Percentiles rank a stretch among this genome's conserved stretches.
Conservation (phyloP, 1,284 basidiomycete genomes). For the Sphagnurus paluster region DNA sequence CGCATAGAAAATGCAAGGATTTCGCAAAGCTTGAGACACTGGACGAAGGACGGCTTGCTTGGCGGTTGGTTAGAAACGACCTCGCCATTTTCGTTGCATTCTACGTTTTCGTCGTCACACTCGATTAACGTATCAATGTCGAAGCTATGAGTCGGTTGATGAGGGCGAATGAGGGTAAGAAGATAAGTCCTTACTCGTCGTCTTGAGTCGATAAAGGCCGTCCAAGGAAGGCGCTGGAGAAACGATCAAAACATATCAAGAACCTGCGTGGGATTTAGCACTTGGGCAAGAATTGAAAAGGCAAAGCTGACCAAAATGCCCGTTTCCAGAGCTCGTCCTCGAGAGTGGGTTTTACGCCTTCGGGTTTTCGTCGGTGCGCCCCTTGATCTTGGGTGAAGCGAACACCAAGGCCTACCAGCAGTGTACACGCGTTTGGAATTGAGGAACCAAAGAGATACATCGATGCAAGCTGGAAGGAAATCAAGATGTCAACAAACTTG, state of each 20-base stretch:
- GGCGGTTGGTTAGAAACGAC: conserved; percentile 49
- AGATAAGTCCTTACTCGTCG: conserved; percentile 48
- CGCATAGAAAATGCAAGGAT: conserved; percentile 42
- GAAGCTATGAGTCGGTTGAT: conserved; percentile 38
- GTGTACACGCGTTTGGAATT: conserved; percentile 52
- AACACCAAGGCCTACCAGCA: conserved; percentile 52
- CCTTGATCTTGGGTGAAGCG: conserved; percentile 54
- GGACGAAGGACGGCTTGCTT: conserved; percentile 55
- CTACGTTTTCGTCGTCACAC: conserved; percentile 73
- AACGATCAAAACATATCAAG: conserved; percentile 47
- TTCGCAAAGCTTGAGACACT: conserved; percentile 55
- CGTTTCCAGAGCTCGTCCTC: conserved; percentile 68
- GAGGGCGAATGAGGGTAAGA: neutral
- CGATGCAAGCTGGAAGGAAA: conserved; percentile 41
- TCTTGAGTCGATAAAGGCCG: conserved; percentile 62
- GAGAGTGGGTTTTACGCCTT: conserved; percentile 22
- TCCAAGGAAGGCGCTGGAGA: conserved; percentile 55
- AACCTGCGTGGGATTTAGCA: conserved; percentile 29
- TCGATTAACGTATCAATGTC: conserved; percentile 65
- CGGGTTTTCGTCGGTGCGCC: conserved; percentile 39
- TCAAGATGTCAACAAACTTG: neutral
- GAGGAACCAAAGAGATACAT: conserved; percentile 26
- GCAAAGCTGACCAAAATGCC: conserved; percentile 52
- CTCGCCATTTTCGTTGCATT: conserved; percentile 34
- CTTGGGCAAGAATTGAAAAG: neutral